These are phyloP conservation scores for Ascochyta lentis DNA, from an alignment of 2,329 filamentous ascomycete species.

Conservation along the genomic window DNA sequence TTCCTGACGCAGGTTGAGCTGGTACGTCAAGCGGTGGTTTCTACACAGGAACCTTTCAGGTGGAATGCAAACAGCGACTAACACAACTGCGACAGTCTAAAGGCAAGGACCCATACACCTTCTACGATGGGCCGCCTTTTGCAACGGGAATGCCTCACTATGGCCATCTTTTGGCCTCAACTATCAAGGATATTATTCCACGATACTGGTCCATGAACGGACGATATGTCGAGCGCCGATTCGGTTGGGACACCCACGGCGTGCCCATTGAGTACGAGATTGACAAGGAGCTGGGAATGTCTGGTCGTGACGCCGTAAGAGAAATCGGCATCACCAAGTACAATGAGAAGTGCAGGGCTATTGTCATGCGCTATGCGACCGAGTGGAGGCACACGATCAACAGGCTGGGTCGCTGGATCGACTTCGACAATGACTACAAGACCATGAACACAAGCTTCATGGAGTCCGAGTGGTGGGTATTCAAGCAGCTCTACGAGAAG, in stretches of 20 bases:
- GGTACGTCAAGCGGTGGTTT: constrained; percentile 24
- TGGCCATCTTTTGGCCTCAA: constrained; percentile 84
- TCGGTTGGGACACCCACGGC: constrained; percentile 96
- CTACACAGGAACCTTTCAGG: background rate
- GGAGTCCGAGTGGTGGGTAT: constrained; percentile 97
- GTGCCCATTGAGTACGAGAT: constrained; percentile 97
- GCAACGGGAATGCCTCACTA: constrained; percentile 69
- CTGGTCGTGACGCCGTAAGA: constrained; percentile 84
- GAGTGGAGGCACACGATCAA: constrained; percentile 93
- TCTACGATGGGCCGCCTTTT: constrained; percentile 76
- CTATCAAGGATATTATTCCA: constrained; percentile 96
- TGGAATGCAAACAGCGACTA: constrained; percentile 1
- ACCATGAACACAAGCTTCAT: constrained; percentile 96
- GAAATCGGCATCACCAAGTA: constrained; percentile 87
- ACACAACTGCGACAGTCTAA: constrained; percentile 60
- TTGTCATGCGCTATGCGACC: constrained; percentile 87
- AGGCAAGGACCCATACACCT: constrained; percentile 84
- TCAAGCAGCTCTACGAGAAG: constrained; percentile 91
- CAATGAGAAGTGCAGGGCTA: constrained; percentile 88
- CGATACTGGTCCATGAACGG: constrained; percentile 98
- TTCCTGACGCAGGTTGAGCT: constrained; percentile 89
- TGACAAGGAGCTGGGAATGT: constrained; percentile 92
- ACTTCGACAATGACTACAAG: constrained; percentile 98
- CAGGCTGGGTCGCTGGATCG: constrained; percentile 90
- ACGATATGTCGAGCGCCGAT: constrained; percentile 87